These are phyloP conservation scores for Dorcoceras hygrometricum DNA, from an alignment of 257 asterid genomes.

Conservation along the genomic window DNA sequence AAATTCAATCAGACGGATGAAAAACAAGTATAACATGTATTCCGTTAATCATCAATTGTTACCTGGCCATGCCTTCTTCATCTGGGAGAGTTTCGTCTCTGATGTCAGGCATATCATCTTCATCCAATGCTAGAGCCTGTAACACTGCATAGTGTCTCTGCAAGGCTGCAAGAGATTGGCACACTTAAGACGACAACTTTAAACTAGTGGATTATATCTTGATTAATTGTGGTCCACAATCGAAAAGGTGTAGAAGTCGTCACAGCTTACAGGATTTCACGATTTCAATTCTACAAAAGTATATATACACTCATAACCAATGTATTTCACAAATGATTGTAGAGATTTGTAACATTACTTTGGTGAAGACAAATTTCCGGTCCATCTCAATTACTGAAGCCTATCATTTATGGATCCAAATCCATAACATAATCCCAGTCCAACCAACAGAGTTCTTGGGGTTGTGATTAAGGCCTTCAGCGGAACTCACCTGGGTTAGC, in stretches of 20 bases:
- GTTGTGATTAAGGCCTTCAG: slow-evolving; percentile 6
- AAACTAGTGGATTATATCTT: not conserved
- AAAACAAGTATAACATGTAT: slow-evolving; percentile 17
- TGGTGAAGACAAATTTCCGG: not conserved
- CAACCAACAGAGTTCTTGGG: not conserved
- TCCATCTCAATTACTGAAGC: not conserved
- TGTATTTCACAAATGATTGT: not conserved
- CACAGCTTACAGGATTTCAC: slow-evolving; percentile 22
- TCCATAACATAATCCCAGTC: not conserved
- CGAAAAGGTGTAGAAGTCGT: not conserved
- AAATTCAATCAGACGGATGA: not conserved
- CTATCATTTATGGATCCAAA: not conserved
- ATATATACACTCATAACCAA: not conserved
- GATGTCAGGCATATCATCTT: slow-evolving; percentile 91
- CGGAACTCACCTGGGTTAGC: slow-evolving; percentile 75
- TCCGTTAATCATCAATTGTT: not conserved
- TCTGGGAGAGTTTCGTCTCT: slow-evolving; percentile 96
- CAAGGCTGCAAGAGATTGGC: slow-evolving; percentile 53
- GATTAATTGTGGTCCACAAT: not conserved
- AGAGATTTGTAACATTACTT: not conserved
- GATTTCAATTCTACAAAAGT: no score
- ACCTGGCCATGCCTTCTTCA: slow-evolving; percentile 96
- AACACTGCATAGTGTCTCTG: slow-evolving; percentile 94
- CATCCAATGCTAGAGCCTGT: slow-evolving; percentile 94
- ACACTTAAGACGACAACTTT: not conserved